A percentile compares a stretch with the other conserved stretches of the same genome.
Evolutionary conservation across 306 rosid genomes (phyloP).

Genomic region (Betula pendula): DNA sequence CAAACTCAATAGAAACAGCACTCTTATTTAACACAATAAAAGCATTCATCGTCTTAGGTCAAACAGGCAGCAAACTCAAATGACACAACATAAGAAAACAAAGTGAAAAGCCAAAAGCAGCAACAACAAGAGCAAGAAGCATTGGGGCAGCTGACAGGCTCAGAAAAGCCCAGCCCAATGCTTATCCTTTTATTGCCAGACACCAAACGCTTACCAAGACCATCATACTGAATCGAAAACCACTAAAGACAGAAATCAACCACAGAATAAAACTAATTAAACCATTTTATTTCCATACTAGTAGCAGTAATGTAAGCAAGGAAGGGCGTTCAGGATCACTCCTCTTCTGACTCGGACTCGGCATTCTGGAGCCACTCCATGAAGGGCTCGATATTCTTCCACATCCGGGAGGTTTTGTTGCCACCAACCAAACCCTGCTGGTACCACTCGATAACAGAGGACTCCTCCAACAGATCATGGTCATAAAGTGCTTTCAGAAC

Average conservation of each 20-base stretch:
- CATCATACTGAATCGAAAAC: background rate
- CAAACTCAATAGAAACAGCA: background rate
- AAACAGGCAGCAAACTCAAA: no score
- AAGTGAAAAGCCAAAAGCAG: background rate
- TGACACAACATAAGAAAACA: background rate
- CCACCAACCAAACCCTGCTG: constrained; percentile 39
- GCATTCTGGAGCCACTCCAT: constrained; percentile 71
- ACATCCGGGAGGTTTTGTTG: constrained; percentile 37
- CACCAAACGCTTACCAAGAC: background rate
- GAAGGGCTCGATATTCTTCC: constrained; percentile 55
- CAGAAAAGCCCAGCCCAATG: constrained; percentile 10
- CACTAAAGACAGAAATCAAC: background rate
- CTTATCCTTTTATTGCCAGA: constrained; percentile 1
- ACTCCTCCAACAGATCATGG: constrained; percentile 46
- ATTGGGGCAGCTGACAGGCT: background rate
- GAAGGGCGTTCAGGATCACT: constrained; percentile 25
- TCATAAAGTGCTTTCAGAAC: constrained; percentile 58
- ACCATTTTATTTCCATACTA: background rate
- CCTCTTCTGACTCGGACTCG: constrained; percentile 61
- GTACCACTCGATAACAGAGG: constrained; percentile 48
- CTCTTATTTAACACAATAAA: background rate
- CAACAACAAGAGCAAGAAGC: background rate
- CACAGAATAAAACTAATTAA: background rate
- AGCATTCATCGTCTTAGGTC: background rate
- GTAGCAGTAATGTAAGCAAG: background rate